Percentiles rank a stretch among this genome's conserved stretches.
These are phyloP conservation scores for Aureobasidium sp. DNA, from an alignment of 2,329 filamentous ascomycete genomes.

Conservation along the genomic window DNA sequence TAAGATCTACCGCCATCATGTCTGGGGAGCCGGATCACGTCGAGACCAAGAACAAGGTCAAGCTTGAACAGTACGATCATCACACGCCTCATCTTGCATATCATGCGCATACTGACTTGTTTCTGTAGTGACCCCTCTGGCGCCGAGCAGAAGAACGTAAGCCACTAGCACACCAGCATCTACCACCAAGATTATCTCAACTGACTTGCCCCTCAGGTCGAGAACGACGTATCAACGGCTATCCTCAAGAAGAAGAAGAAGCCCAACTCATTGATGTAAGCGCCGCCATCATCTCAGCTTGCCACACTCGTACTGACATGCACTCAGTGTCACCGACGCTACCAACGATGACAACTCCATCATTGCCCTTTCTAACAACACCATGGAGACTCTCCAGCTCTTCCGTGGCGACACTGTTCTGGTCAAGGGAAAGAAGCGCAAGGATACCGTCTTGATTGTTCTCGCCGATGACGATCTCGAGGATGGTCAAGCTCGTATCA, in stretches of 20 bases:
- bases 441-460: constrained; percentile 97
- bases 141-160: constrained; percentile 75
- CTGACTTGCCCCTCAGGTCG: constrained; percentile 42
- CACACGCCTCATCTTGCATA: constrained; percentile 12
- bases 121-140: constrained; percentile 72
- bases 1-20: constrained; percentile 30
- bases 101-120: constrained; percentile 40
- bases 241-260: constrained; percentile 99
- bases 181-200: constrained; percentile 15
- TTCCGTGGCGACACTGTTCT: constrained; percentile 98
- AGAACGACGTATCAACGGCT: constrained; percentile 87
- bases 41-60: constrained; percentile 39
- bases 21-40: constrained; percentile 44
- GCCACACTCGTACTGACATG: constrained; percentile 7
- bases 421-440: constrained; percentile 98
- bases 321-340: constrained; percentile 89
- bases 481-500: constrained; percentile 94
- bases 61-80: constrained; percentile 38
- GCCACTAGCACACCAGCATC: constrained; percentile 26
- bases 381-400: constrained; percentile 95
- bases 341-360: constrained; percentile 99
- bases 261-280: constrained; percentile 96
- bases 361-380: constrained; percentile 95
- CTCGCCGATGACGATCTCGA: constrained; percentile 96
- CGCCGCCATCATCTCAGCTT: constrained; percentile 20